Percentiles rank a stretch among this genome's conserved stretches.
These are phyloP conservation scores for Rhododendron kiyosumense DNA, from an alignment of 148 eudicot genomes.

Conservation along the genomic window DNA sequence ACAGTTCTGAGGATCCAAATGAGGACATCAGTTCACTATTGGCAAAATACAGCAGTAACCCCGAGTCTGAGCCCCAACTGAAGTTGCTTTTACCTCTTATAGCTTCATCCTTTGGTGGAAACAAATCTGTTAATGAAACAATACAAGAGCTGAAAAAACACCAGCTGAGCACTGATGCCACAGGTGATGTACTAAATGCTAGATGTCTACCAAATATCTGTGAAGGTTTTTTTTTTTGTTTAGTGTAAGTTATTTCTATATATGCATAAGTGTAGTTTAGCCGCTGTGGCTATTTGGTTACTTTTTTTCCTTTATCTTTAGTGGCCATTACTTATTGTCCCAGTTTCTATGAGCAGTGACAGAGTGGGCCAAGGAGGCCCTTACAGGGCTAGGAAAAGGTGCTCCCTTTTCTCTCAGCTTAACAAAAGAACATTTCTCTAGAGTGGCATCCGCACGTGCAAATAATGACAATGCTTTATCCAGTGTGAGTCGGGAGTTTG, in stretches of 20 bases:
- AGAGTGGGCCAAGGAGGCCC: slow-evolving; percentile 88
- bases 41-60: slow-evolving; percentile 52
- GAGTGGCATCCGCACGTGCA: slow-evolving; percentile 64
- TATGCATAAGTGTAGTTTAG: not conserved
- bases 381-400: slow-evolving; percentile 70
- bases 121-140: slow-evolving; percentile 53
- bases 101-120: slow-evolving; percentile 56
- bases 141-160: slow-evolving; percentile 58
- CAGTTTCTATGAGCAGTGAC: slow-evolving; percentile 43
- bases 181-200: slow-evolving; percentile 6
- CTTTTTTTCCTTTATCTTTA: not conserved
- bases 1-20: slow-evolving; percentile 2
- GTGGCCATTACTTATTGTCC: not conserved
- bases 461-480: slow-evolving; percentile 45
- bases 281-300: not conserved
- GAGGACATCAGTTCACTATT: not conserved
- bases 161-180: slow-evolving; percentile 52
- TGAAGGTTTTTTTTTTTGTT: not conserved
- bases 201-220: not conserved
- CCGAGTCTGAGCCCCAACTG: slow-evolving; percentile 65
- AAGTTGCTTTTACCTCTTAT: slow-evolving; percentile 69
- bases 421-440: slow-evolving; percentile 65
- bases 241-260: not conserved
- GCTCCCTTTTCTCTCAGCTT: slow-evolving; percentile 78
- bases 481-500: slow-evolving; percentile 39